Evolutionary conservation across 2,329 filamentous ascomycete genomes (phyloP), one percentile per base, ranked within the genome.

Genomic region (Aspergillus oerlinghausenensis): DNA sequence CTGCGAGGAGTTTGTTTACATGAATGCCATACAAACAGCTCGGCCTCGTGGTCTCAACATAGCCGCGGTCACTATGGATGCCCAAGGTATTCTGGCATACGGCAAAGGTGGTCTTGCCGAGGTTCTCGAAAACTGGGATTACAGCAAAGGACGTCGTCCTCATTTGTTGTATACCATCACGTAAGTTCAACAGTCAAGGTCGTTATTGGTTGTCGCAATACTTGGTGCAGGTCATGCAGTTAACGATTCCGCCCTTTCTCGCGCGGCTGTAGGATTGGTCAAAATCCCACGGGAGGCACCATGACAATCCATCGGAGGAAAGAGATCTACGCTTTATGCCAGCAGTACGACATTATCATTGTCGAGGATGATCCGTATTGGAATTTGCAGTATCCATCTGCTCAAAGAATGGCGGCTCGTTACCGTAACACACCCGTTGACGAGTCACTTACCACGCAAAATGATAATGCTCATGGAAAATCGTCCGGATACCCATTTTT

Each of bases 321-420:
- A 65, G 86, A 92, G 52, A 82, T 97, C 28, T 97, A 97, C 70
- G 84, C 82, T 19, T 71, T 97, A 14, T 94, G 89, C 75, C 86
- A 86, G 70, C 84, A 88, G 70, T 96, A 90, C 75, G 92, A 97
- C 72, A 83, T 97, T 60, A 84, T 97, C 67, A 96, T 97, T 62
- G 77, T 95, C 60, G 93, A 97, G 73, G 93, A 97, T 66, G 92
- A 97, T 60, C 93, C 93, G 5, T 97, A 97, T 77, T 97, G 91
- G 90, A 93, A 94, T 72, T 80, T 97, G 8, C 93, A 97, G 71
- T 97, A 85, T 73, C 90, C 91, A 0, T 89, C 89, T 0, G 87
- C 89, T 0, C 82, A 78, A 35, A 63, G 76, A 8, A 69, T 77
- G 52, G 67, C 74, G 23, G 62, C 68, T 5, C 63, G 66, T 40